Conservation (phyloP, 306 rosid genomes). For the Trifolium pratense region DNA sequence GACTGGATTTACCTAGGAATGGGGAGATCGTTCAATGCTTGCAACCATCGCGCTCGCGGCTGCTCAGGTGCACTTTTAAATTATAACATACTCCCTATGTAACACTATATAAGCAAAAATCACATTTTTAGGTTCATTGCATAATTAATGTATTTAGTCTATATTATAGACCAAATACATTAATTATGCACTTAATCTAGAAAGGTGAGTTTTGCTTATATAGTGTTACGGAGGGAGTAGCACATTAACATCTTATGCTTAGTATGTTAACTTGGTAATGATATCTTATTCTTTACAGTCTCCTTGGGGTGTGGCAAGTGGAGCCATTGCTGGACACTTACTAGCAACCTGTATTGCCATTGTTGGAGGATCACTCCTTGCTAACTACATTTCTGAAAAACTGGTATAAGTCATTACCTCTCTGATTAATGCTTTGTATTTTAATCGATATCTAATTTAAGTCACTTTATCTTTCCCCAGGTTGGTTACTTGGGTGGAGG, state of each 20-base stretch:
- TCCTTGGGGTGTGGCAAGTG: constrained; percentile 98
- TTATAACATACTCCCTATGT: no score
- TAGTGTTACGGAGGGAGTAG: no score
- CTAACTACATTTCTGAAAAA: constrained; percentile 94
- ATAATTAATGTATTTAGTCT: no score
- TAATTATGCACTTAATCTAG: no score
- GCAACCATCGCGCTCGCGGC: constrained; percentile 96
- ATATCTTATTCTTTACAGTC: constrained; percentile 61
- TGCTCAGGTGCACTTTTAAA: constrained; percentile 75
- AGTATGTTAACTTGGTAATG: background rate
- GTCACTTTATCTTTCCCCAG: constrained; percentile 55
- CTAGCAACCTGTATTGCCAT: constrained; percentile 82
- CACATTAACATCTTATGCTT: constrained; percentile 9
- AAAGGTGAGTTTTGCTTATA: no score
- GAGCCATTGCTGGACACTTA: constrained; percentile 89
- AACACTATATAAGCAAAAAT: no score
- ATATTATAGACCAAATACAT: no score
- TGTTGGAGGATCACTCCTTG: constrained; percentile 91
- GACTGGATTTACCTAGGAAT: constrained; percentile 71
- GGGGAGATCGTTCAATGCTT: constrained; percentile 99
- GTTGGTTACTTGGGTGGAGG: constrained; percentile 94
- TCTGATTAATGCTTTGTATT: constrained; percentile 9
- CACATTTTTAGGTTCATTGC: no score
- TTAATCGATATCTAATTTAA: constrained; percentile 19
- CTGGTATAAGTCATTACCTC: constrained; percentile 56